Conservation (phyloP, 2,329 filamentous ascomycete species). For the Cytospora piceae region DNA sequence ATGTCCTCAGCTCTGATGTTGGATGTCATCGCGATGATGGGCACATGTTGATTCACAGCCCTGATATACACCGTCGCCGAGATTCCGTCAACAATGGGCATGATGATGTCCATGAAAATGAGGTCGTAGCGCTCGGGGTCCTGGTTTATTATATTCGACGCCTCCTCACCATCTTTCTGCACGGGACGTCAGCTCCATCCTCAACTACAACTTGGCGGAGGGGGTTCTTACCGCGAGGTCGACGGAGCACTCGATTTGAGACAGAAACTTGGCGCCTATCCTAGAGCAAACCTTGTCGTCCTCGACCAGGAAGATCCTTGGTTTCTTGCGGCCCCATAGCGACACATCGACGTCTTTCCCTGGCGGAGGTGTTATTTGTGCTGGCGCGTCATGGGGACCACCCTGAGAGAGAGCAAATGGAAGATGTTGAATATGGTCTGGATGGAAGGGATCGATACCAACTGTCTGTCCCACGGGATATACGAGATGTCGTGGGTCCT, state of each 20-base stretch:
- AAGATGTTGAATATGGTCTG: slow-evolving; percentile 92
- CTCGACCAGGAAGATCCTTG: slow-evolving; percentile 88
- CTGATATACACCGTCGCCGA: slow-evolving; percentile 93
- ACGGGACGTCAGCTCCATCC: slow-evolving; percentile 16
- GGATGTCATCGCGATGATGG: slow-evolving; percentile 98
- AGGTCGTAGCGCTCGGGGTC: slow-evolving; percentile 60
- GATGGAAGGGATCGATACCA: slow-evolving; percentile 92
- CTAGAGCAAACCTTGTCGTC: slow-evolving; percentile 71
- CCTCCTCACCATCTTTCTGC: slow-evolving; percentile 84
- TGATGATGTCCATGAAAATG: slow-evolving; percentile 93
- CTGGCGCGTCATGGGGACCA: slow-evolving; percentile 51
- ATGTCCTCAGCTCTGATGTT: slow-evolving; percentile 97
- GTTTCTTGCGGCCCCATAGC: slow-evolving; percentile 65
- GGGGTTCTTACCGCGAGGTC: slow-evolving; percentile 63
- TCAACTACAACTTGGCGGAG: background rate
- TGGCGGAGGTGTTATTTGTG: slow-evolving; percentile 42
- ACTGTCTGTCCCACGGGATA: slow-evolving; percentile 91
- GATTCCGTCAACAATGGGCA: slow-evolving; percentile 94
- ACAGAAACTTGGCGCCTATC: slow-evolving; percentile 70
- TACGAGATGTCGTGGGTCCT: slow-evolving; percentile 68
- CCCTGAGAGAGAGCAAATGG: slow-evolving; percentile 80
- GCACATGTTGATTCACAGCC: slow-evolving; percentile 78
- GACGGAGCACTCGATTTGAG: slow-evolving; percentile 68
- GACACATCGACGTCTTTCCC: slow-evolving; percentile 45
- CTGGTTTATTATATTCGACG: slow-evolving; percentile 78